Evolutionary conservation across 176 grass and related monocot genomes (phyloP).

Genomic region (Eragrostis nindensis): DNA sequence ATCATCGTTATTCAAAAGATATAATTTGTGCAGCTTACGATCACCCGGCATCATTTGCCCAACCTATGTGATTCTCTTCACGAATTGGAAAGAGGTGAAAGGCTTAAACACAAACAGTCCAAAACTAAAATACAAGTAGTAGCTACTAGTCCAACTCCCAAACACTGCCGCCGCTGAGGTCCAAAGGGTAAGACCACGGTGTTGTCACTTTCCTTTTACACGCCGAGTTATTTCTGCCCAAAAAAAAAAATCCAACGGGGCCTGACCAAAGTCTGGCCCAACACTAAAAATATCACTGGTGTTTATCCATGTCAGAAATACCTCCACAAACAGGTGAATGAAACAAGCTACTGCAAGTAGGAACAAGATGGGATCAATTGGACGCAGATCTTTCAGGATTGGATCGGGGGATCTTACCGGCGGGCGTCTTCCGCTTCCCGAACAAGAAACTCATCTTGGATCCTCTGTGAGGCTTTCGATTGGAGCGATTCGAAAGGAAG

Average conservation of each 20-base stretch:
- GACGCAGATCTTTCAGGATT: not conserved
- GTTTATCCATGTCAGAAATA: not conserved
- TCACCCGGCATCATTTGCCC: not conserved
- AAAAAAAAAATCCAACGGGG: too few species aligned
- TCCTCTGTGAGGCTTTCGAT: not conserved
- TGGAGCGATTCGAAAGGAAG: not conserved
- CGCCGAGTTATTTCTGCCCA: too few species aligned
- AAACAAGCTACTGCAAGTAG: not conserved
- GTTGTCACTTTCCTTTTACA: too few species aligned
- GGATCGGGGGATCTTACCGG: constrained; percentile 40
- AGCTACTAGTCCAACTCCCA: not conserved
- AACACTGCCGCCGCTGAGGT: too few species aligned
- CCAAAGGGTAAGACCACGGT: too few species aligned
- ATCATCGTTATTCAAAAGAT: not conserved
- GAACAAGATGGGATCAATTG: not conserved
- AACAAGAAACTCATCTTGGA: constrained; percentile 81
- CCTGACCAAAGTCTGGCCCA: too few species aligned
- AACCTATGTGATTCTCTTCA: not conserved
- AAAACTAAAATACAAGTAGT: not conserved
- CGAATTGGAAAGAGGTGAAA: not conserved
- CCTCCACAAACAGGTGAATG: not conserved
- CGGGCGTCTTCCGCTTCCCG: constrained; percentile 78
- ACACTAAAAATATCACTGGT: too few species aligned
- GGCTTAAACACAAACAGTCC: not conserved
- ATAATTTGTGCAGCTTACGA: not conserved